A percentile compares a stretch with the other conserved stretches of the same genome.
Conservation (phyloP, 805 yeast species). For the Ogataea trehalophila region DNA sequence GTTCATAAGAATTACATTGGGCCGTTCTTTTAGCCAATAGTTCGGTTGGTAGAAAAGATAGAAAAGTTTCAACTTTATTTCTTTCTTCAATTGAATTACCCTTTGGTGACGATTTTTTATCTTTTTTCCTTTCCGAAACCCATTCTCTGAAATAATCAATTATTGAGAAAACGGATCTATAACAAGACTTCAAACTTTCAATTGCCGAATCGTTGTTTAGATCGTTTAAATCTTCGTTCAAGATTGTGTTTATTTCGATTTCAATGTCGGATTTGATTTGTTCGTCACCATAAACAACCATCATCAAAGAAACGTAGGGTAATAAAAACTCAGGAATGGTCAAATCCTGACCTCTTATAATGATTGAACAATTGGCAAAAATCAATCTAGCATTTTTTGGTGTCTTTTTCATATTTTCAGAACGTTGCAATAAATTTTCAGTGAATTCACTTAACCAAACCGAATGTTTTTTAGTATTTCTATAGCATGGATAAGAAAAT, state of each 20-base stretch:
- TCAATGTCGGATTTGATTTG: slow-evolving; percentile 41
- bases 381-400: slow-evolving; percentile 37
- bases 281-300: slow-evolving; percentile 38
- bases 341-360: slow-evolving; percentile 67
- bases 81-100: slow-evolving; percentile 22
- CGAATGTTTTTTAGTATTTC: slow-evolving; percentile 47
- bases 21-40: slow-evolving; percentile 73
- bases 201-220: slow-evolving; percentile 46
- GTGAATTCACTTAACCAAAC: slow-evolving; percentile 73
- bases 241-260: slow-evolving; percentile 55
- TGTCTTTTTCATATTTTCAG: slow-evolving; percentile 21
- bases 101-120: slow-evolving; percentile 16
- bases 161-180: slow-evolving; percentile 69
- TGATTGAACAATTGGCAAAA: slow-evolving; percentile 56
- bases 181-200: slow-evolving; percentile 61
- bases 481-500: slow-evolving; percentile 60
- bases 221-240: slow-evolving; percentile 41
- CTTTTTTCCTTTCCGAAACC: slow-evolving; percentile 40
- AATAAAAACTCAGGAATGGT: slow-evolving; percentile 64
- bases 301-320: slow-evolving; percentile 69
- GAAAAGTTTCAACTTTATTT: slow-evolving; percentile 40
- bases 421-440: slow-evolving; percentile 53
- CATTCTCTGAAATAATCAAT: slow-evolving; percentile 83
- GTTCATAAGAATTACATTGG: slow-evolving; percentile 79
- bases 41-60: slow-evolving; percentile 57